Conservation (phyloP, 2,329 filamentous ascomycete species). For the Diatrype stigma region DNA sequence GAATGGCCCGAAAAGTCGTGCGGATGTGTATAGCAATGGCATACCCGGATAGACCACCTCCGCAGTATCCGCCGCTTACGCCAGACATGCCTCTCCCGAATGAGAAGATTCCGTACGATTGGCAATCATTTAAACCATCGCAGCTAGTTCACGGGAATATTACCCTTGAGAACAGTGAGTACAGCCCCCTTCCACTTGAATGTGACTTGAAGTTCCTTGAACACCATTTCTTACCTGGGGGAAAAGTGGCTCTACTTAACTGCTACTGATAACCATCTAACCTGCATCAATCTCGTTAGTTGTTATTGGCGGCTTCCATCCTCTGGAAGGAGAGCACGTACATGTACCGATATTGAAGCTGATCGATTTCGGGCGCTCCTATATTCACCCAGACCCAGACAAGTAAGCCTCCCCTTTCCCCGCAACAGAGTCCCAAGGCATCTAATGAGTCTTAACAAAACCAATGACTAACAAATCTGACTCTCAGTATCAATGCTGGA, state of each 20-base stretch:
- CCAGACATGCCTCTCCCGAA: neutral
- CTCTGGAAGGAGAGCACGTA: neutral
- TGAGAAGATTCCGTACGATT: neutral
- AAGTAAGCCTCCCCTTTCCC: too few species aligned
- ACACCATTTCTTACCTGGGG: too few species aligned
- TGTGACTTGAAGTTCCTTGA: too few species aligned
- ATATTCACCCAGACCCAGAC: neutral
- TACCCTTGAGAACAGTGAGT: neutral
- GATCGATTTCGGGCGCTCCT: neutral
- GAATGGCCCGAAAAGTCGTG: too few species aligned
- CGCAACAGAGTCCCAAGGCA: too few species aligned
- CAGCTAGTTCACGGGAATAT: neutral
- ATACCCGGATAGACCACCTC: neutral
- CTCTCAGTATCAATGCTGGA: neutral
- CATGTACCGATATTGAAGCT: neutral
- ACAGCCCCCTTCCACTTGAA: too few species aligned
- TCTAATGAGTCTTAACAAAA: too few species aligned
- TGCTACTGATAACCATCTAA: too few species aligned
- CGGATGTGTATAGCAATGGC: neutral
- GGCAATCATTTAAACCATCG: neutral
- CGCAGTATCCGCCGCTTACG: neutral
- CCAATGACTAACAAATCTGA: neutral
- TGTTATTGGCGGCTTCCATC: neutral
- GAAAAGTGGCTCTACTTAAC: too few species aligned
- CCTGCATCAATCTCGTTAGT: neutral